A percentile compares a stretch with the other conserved stretches of the same genome.
Conservation (phyloP, 306 rosid species). For the Betula pendula region DNA sequence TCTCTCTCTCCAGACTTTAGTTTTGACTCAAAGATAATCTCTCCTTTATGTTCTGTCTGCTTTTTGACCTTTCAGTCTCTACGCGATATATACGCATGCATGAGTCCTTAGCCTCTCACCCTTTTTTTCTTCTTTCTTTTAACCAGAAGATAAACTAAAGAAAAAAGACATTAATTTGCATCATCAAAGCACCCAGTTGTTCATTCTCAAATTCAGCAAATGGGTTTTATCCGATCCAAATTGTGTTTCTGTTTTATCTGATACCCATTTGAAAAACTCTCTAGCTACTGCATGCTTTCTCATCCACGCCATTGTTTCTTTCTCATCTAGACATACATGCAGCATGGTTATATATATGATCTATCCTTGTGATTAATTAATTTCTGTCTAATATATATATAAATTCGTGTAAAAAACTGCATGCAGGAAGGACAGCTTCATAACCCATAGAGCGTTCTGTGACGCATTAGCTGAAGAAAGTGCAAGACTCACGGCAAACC, state of each 20-base stretch:
- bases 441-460: slow-evolving; percentile 95
- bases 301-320: neutral
- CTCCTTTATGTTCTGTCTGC: slow-evolving; percentile 26
- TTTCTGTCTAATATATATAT: no score
- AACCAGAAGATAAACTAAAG: slow-evolving; percentile 27
- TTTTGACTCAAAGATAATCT: slow-evolving; percentile 35
- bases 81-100: slow-evolving; percentile 32
- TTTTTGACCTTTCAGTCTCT: slow-evolving; percentile 31
- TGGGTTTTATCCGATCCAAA: no score
- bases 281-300: neutral
- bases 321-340: no score
- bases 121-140: slow-evolving; percentile 16
- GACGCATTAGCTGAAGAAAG: slow-evolving; percentile 97
- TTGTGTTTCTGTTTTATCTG: no score
- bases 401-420: no score
- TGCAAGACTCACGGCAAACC: slow-evolving; percentile 68
- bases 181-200: slow-evolving; percentile 18
- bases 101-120: slow-evolving; percentile 29
- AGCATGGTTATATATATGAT: no score
- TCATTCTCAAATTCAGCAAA: slow-evolving; percentile 14
- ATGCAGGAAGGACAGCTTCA: slow-evolving; percentile 91
- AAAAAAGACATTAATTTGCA: slow-evolving; percentile 18
- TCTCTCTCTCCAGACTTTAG: no score
- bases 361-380: no score
- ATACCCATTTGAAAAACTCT: no score